Percentiles rank a stretch among this genome's conserved stretches.
phyloP scores from a whole-genome alignment of 768 basidiomycete species.

The Agrocybe chaxingu region DNA sequence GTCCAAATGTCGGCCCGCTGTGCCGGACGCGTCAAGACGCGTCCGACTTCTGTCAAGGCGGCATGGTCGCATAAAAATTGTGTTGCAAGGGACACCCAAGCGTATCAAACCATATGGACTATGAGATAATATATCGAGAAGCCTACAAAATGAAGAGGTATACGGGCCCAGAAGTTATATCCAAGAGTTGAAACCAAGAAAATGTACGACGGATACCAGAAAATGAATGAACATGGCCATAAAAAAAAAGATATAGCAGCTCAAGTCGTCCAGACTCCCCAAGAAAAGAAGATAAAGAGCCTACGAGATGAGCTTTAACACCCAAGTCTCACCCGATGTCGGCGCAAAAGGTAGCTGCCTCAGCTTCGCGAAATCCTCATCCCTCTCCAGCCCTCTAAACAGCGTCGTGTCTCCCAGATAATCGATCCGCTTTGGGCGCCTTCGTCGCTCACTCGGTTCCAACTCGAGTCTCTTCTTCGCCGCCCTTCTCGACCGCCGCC shows the following conservation, averaged over 20 bases:
- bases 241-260: constrained; percentile 1
- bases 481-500: constrained; percentile 46
- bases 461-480: constrained; percentile 44
- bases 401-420: constrained; percentile 56
- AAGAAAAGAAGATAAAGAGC: neutral
- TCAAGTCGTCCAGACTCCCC: neutral
- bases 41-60: no score
- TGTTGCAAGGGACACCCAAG: no score
- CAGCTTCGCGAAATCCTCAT: constrained; percentile 52
- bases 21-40: no score
- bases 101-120: no score
- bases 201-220: neutral
- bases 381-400: constrained; percentile 61
- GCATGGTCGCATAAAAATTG: no score
- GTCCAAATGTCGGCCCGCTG: no score
- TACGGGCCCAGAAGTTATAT: neutral
- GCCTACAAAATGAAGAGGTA: neutral
- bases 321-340: constrained; percentile 52
- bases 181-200: neutral
- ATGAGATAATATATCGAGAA: no score
- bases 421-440: constrained; percentile 54
- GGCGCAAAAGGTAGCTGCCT: constrained; percentile 44
- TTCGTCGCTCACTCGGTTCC: constrained; percentile 31
- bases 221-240: neutral
- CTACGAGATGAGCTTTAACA: constrained; percentile 36